These are phyloP conservation scores for Lumnitzera racemosa DNA, from an alignment of 345 rosid genomes.

Conservation along the genomic window DNA sequence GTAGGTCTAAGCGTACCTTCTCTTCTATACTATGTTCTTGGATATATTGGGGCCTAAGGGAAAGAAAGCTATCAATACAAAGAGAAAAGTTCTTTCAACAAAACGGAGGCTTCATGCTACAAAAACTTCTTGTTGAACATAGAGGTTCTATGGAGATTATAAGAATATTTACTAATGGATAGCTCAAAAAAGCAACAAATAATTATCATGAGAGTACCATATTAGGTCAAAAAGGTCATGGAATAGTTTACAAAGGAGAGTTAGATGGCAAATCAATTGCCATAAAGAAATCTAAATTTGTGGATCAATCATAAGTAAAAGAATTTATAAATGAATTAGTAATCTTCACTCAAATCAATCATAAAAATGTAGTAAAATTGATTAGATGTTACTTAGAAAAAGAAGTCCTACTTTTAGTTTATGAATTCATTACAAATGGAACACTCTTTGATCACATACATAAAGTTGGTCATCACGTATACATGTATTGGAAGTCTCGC, in stretches of 20 bases:
- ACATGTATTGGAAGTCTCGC: neutral
- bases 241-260: neutral
- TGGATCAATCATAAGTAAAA: neutral
- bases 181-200: neutral
- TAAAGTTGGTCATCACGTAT: too few relatives aligned
- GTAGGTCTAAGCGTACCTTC: too few relatives aligned
- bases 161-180: neutral
- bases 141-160: too few relatives aligned
- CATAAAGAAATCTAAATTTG: neutral
- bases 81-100: too few relatives aligned
- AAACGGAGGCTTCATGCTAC: too few relatives aligned
- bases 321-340: neutral
- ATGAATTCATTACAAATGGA: neutral
- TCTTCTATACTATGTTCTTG: too few relatives aligned
- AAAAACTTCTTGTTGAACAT: too few relatives aligned
- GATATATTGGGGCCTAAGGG: too few relatives aligned
- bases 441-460: neutral
- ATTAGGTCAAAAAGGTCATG: neutral
- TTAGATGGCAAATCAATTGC: neutral
- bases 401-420: neutral
- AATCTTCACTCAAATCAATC: neutral
- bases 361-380: neutral
- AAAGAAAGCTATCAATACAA: too few relatives aligned
- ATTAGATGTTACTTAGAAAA: neutral
- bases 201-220: neutral